Evolutionary conservation across 1,139 yeast species (phyloP), one percentile per base, ranked within the genome.

Genomic region (Scheffersomyces segobiensis): DNA sequence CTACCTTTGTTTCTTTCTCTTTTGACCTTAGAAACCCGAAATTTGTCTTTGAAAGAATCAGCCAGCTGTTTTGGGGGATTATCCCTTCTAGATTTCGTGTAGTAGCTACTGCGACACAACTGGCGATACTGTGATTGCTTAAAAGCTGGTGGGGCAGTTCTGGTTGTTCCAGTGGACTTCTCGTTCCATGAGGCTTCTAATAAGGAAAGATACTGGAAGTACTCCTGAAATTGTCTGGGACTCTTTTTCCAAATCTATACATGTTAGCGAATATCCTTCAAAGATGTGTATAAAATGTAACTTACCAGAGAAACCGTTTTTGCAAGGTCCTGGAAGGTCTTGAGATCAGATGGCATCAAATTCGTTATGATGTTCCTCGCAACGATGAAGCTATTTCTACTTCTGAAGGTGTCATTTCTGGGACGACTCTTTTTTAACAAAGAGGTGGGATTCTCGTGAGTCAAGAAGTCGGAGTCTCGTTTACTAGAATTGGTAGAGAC

Each of bases 321-420:
- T 17, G 14, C 52, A 21, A 7, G 53, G 47, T 8, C 50, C 12
- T n/a, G 51, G 21, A n/a, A 42, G 48, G 20, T 55, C 56, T n/a
- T 52, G 50, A 48, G 22, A 19, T 48, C 61, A 54, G 50, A 63
- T 10, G 42, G 42, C 42, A 32, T 32, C 42, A 32, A 52, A 22
- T 59, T 62, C 21, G 67, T 59, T 24, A 70, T 52, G 20, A 63
- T 52, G 56, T 63, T 62, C 57, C 73, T 57, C 14, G 71, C 72
- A 22, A 67, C 65, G 4, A 69, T 66, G 52, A 65, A 69, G 52
- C 62, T 62, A 53, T 69, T 71, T 55, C 73, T 61, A 4, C 71
- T 61, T n/a, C 72, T 57, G 12, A 48, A 48, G 22, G 50, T 48
- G 20, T 48, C 50, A 48, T 12, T 18, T 48, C 50, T 19, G 14